A percentile compares a stretch with the other conserved stretches of the same genome.
These are phyloP conservation scores for Dactylorhiza incarnata DNA, from an alignment of 106 monocot species.

Conservation along the genomic window DNA sequence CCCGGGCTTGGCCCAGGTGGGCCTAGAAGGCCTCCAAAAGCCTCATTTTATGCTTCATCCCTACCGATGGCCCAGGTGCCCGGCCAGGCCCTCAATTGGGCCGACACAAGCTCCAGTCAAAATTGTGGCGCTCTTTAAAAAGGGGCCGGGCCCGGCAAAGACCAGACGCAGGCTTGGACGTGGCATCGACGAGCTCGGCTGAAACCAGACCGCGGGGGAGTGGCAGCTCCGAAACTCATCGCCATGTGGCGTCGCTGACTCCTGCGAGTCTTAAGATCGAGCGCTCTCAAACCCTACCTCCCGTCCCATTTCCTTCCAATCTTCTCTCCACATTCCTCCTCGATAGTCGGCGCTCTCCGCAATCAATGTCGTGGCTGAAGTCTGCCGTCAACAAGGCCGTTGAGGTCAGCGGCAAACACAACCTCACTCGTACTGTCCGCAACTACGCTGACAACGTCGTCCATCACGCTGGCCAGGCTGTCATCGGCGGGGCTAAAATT, in stretches of 20 bases:
- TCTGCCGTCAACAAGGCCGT: constrained; percentile 79
- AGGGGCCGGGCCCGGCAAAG: too few relatives aligned
- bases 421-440: constrained; percentile 77
- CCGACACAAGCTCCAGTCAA: too few relatives aligned
- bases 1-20: too few relatives aligned
- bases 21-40: too few relatives aligned
- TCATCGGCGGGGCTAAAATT: constrained; percentile 79
- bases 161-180: too few relatives aligned
- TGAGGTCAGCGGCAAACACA: constrained; percentile 65
- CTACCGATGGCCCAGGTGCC: too few relatives aligned
- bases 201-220: neutral
- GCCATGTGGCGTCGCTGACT: neutral
- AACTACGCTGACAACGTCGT: constrained; percentile 86
- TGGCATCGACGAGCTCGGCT: too few relatives aligned
- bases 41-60: too few relatives aligned
- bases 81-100: too few relatives aligned
- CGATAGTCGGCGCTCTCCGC: neutral
- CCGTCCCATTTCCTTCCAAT: neutral
- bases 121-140: too few relatives aligned
- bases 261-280: neutral
- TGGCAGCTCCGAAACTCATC: neutral
- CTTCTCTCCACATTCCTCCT: neutral
- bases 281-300: neutral
- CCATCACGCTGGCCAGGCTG: constrained; percentile 95
- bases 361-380: constrained; percentile 74